These are phyloP conservation scores for barley (Hordeum vulgare) DNA, from an alignment of 176 grass and related monocot genomes.

Conservation along the genomic window DNA sequence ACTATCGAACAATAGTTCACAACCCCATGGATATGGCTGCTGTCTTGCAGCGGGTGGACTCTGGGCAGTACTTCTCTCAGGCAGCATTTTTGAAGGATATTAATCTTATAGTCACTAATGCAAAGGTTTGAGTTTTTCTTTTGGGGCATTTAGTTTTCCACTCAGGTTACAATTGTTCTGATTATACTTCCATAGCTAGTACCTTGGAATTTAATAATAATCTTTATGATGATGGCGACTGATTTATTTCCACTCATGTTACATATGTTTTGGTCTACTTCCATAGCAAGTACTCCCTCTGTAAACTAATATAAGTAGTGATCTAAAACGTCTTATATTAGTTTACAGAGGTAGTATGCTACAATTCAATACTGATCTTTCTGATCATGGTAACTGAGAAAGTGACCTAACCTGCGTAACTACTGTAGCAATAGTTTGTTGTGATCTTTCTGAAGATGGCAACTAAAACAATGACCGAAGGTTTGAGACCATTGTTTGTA, in stretches of 20 bases:
- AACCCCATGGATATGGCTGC: conserved; percentile 96
- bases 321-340: no score
- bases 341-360: background rate
- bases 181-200: background rate
- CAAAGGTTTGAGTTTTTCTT: conserved; percentile 60
- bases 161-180: conserved; percentile 12
- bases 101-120: conserved; percentile 88
- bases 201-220: background rate
- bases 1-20: conserved; percentile 75
- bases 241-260: conserved; percentile 5
- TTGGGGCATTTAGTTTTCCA: background rate
- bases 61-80: conserved; percentile 63
- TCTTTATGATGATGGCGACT: background rate
- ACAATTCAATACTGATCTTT: background rate
- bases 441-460: background rate
- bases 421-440: background rate
- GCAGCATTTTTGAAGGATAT: conserved; percentile 76
- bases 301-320: no score
- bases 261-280: conserved; percentile 4
- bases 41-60: conserved; percentile 85
- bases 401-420: background rate
- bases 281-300: background rate
- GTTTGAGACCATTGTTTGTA: background rate
- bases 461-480: background rate
- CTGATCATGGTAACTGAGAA: background rate